These are phyloP conservation scores for Petunia hybrid DNA, from an alignment of 305 asterid species.

Conservation along the genomic window DNA sequence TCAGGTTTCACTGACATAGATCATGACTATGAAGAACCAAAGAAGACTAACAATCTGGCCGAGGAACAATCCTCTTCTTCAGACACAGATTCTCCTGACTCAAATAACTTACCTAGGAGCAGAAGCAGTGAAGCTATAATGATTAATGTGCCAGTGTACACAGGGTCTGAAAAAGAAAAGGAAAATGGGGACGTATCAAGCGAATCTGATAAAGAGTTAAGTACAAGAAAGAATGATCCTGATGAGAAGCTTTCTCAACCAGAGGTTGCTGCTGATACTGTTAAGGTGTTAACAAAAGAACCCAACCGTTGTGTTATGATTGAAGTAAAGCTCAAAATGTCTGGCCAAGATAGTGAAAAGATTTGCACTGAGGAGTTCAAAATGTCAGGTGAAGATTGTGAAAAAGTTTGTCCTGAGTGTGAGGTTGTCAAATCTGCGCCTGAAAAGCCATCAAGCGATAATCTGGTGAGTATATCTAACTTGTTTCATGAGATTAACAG, in stretches of 20 bases:
- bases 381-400: constrained; percentile 11
- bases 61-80: constrained; percentile 53
- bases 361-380: constrained; percentile 15
- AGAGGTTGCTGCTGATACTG: constrained; percentile 34
- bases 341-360: constrained; percentile 30
- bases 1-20: constrained; percentile 32
- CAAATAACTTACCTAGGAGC: constrained; percentile 49
- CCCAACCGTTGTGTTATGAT: constrained; percentile 32
- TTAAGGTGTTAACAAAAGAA: constrained; percentile 39
- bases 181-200: constrained; percentile 40
- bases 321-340: constrained; percentile 36
- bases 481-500: not conserved
- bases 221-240: constrained; percentile 29
- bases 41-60: constrained; percentile 15
- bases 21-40: constrained; percentile 16
- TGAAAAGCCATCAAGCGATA: constrained; percentile 41
- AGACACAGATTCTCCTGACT: constrained; percentile 47
- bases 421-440: constrained; percentile 44
- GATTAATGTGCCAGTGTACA: constrained; percentile 40
- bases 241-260: constrained; percentile 37
- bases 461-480: constrained; percentile 41
- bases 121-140: constrained; percentile 57
- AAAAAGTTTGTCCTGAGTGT: not conserved
- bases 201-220: constrained; percentile 34
- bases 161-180: constrained; percentile 38